These are phyloP conservation scores for Auricularia auricula-judae DNA, from an alignment of 768 basidiomycete genomes.

Conservation along the genomic window DNA sequence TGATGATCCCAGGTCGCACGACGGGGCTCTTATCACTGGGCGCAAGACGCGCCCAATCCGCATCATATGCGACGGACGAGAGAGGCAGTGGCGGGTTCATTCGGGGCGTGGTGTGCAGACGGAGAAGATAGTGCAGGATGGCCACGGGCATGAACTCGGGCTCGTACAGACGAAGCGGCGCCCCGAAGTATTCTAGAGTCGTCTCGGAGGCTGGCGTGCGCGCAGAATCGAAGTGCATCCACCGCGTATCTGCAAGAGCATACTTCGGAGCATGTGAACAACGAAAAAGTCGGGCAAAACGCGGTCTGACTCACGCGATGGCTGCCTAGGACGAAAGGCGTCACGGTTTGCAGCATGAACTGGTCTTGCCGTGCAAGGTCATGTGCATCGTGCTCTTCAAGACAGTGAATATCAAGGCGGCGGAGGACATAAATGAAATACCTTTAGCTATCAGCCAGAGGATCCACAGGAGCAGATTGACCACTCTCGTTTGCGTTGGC, in stretches of 20 bases:
- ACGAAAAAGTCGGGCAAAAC: background rate
- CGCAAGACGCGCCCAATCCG: background rate
- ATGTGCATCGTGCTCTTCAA: background rate
- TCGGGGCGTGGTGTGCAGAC: background rate
- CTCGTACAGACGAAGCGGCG: background rate
- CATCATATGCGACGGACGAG: background rate
- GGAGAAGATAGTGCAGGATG: background rate
- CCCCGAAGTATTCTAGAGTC: background rate
- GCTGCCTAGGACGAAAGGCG: background rate
- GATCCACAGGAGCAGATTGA: background rate
- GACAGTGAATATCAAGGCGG: background rate
- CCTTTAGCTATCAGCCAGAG: background rate
- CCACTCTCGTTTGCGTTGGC: background rate
- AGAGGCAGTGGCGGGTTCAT: background rate
- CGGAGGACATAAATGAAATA: background rate
- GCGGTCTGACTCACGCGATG: background rate
- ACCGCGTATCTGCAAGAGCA: background rate
- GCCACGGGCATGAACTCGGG: background rate
- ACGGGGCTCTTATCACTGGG: background rate
- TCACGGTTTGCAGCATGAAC: background rate
- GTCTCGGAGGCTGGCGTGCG: background rate
- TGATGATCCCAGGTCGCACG: slow-evolving; percentile 6
- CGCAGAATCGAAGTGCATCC: background rate
- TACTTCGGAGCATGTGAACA: background rate
- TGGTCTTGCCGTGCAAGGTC: background rate